These are phyloP conservation scores for Aureobasidium pullulans DNA, from an alignment of 2,329 filamentous ascomycete species.

Conservation along the genomic window DNA sequence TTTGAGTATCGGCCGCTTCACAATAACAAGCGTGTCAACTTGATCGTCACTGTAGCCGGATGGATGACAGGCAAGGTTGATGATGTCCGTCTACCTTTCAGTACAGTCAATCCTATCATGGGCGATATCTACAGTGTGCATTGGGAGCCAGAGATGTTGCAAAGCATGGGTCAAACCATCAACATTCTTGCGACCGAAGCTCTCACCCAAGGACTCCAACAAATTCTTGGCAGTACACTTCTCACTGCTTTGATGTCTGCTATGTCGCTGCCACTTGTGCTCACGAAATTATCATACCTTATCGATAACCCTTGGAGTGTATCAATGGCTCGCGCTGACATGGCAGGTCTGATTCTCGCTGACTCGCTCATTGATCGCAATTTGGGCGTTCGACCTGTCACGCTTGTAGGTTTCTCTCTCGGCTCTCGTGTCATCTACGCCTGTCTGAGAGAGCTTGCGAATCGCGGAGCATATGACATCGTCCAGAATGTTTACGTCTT, in stretches of 20 bases:
- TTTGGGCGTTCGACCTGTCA: conserved; percentile 82
- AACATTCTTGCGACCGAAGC: conserved; percentile 98
- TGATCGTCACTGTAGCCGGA: conserved; percentile 89
- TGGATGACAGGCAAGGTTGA: conserved; percentile 99
- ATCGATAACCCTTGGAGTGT: conserved; percentile 99
- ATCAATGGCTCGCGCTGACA: conserved; percentile 82
- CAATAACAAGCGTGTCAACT: conserved; percentile 95
- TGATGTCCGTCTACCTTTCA: conserved; percentile 90
- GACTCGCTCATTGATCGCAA: conserved; percentile 91
- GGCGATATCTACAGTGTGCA: conserved; percentile 94
- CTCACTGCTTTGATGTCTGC: conserved; percentile 86
- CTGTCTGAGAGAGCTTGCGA: conserved; percentile 78
- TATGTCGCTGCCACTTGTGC: conserved; percentile 79
- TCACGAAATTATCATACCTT: conserved; percentile 89
- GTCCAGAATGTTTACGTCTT: conserved; percentile 95
- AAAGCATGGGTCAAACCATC: conserved; percentile 96
- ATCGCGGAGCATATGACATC: conserved; percentile 74
- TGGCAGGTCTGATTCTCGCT: conserved; percentile 84
- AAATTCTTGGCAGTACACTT: conserved; percentile 85
- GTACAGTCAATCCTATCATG: conserved; percentile 95
- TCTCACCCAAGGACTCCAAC: conserved; percentile 90
- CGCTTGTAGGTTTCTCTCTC: conserved; percentile 88
- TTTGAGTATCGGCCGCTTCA: conserved; percentile 95
- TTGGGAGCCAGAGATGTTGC: conserved; percentile 98
- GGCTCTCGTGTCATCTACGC: conserved; percentile 89